Evolutionary conservation across 2,329 filamentous ascomycete species (phyloP).

Genomic region (Sordariomycetes sp.): DNA sequence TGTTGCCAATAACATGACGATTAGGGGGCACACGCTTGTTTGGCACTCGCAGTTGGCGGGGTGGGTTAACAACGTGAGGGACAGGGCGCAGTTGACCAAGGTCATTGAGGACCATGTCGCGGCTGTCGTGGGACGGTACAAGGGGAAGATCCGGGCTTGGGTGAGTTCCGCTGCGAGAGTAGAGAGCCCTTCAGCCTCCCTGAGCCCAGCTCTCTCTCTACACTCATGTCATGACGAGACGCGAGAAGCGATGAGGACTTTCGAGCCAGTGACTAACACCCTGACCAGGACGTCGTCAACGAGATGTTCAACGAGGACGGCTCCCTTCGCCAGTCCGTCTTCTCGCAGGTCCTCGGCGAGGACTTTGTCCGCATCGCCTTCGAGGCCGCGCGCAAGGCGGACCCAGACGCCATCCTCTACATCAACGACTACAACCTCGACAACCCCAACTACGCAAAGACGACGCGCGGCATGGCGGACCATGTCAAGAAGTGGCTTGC

Average conservation of each 20-base stretch:
- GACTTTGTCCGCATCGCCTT: conserved; percentile 59
- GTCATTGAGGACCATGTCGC: conserved; percentile 48
- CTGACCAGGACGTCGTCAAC: conserved; percentile 43
- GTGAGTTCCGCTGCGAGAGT: not conserved
- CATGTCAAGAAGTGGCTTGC: conserved; percentile 52
- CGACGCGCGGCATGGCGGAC: conserved; percentile 33
- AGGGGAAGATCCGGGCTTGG: conserved; percentile 49
- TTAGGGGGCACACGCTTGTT: conserved; percentile 53
- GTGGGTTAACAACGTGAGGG: conserved; percentile 45
- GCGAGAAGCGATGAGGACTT: not conserved
- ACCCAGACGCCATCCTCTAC: conserved; percentile 56
- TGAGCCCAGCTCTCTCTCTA: not conserved
- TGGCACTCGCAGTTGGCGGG: conserved; percentile 48
- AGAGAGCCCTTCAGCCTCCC: not conserved
- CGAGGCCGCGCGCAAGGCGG: conserved; percentile 50
- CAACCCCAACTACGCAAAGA: conserved; percentile 42
- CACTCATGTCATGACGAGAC: too few species aligned
- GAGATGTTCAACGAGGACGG: conserved; percentile 53
- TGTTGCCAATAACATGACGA: conserved; percentile 35
- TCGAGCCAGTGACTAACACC: not conserved
- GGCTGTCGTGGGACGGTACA: conserved; percentile 42
- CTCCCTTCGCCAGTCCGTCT: conserved; percentile 44
- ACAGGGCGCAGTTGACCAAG: conserved; percentile 33
- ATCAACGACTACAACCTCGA: conserved; percentile 67
- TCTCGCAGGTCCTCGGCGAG: conserved; percentile 55